Conservation (phyloP, 2,329 filamentous ascomycete species). For the Hymenoscyphus fructigenus region DNA sequence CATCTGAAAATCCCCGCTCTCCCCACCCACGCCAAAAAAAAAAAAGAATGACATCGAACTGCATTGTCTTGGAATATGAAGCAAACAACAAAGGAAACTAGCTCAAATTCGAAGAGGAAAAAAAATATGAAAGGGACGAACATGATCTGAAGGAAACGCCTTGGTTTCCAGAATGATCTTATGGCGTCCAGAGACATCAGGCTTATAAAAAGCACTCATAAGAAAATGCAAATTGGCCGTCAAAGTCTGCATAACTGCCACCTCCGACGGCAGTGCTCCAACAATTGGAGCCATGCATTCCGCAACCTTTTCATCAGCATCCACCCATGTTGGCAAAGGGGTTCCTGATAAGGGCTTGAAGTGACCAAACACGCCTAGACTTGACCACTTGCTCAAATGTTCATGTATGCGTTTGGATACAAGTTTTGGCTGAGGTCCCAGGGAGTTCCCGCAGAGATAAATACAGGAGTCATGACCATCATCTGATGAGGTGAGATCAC, state of each 20-base stretch:
- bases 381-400: constrained; percentile 73
- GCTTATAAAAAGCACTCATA: constrained; percentile 76
- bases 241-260: constrained; percentile 77
- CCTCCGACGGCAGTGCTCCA: constrained; percentile 65
- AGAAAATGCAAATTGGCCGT: constrained; percentile 76
- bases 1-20: no score
- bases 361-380: constrained; percentile 74
- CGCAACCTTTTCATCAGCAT: constrained; percentile 68
- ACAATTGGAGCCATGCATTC: constrained; percentile 69
- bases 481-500: constrained; percentile 21
- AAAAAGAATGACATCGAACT: no score
- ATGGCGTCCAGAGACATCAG: constrained; percentile 55
- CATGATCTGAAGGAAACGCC: constrained; percentile 79
- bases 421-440: constrained; percentile 70
- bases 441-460: constrained; percentile 78
- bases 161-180: constrained; percentile 80
- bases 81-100: no score
- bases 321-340: constrained; percentile 61
- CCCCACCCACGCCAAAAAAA: no score
- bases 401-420: constrained; percentile 64
- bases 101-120: no score
- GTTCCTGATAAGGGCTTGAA: constrained; percentile 66
- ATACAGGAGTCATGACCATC: constrained; percentile 42
- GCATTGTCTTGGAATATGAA: no score
- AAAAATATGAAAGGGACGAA: constrained; percentile 41